Percentiles rank a stretch among this genome's conserved stretches.
Conservation (phyloP, 2,329 filamentous ascomycete species). For the Penicillium polonicum region DNA sequence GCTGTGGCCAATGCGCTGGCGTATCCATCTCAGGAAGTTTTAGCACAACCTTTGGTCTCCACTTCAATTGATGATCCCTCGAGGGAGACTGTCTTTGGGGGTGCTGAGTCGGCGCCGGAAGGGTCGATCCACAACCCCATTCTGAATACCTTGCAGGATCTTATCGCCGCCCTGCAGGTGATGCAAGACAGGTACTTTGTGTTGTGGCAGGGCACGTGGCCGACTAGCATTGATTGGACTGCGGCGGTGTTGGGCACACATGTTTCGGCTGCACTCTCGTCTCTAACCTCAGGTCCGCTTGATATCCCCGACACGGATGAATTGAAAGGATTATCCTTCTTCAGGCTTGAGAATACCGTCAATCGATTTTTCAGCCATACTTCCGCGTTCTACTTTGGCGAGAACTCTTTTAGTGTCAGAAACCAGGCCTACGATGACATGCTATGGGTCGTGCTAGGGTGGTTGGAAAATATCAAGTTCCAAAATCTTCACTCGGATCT, state of each 20-base stretch:
- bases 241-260: conserved; percentile 80
- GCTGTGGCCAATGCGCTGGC: conserved; percentile 31
- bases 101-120: conserved; percentile 4
- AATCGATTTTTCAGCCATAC: conserved; percentile 78
- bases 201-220: conserved; percentile 77
- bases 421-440: conserved; percentile 89
- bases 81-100: conserved; percentile 11
- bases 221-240: conserved; percentile 88
- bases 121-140: conserved; percentile 19
- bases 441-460: conserved; percentile 89
- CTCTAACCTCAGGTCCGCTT: conserved; percentile 60
- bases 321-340: conserved; percentile 30
- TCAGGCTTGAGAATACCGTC: conserved; percentile 71
- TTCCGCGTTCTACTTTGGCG: conserved; percentile 78
- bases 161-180: conserved; percentile 65
- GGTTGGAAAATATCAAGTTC: conserved; percentile 80
- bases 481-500: conserved; percentile 65
- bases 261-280: conserved; percentile 68
- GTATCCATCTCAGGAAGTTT: conserved; percentile 28
- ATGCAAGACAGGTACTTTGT: conserved; percentile 79
- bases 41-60: conserved; percentile 6
- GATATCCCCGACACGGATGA: conserved; percentile 34
- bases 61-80: conserved; percentile 2
- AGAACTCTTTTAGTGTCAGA: conserved; percentile 72
- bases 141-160: conserved; percentile 36